Conservation (phyloP, 2,329 filamentous ascomycete species). For the Claviceps sp. region DNA sequence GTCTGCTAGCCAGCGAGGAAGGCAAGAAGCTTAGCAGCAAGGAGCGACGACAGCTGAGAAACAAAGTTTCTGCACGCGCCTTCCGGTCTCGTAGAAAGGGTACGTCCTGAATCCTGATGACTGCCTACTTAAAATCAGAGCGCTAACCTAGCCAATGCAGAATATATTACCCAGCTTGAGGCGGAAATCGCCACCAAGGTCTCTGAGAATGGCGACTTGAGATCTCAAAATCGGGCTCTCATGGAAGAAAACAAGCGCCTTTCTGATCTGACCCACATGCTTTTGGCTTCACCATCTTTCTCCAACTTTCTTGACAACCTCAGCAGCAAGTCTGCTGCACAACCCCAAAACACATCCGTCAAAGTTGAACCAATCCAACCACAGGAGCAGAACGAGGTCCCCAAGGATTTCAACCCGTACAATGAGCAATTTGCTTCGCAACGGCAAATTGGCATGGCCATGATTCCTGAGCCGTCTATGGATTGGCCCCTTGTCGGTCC, state of each 20-base stretch:
- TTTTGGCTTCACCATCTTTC: slow-evolving; percentile 70
- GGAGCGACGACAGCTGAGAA: slow-evolving; percentile 89
- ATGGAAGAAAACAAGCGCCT: slow-evolving; percentile 76
- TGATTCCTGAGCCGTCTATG: slow-evolving; percentile 67
- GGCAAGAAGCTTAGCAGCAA: slow-evolving; percentile 99
- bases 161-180: slow-evolving; percentile 95
- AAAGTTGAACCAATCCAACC: slow-evolving; percentile 23
- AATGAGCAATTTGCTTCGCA: slow-evolving; percentile 39
- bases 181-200: slow-evolving; percentile 73
- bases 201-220: slow-evolving; percentile 70
- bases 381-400: slow-evolving; percentile 35
- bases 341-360: slow-evolving; percentile 24
- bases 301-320: slow-evolving; percentile 65
- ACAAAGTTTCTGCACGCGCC: slow-evolving; percentile 95
- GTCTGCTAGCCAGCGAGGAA: slow-evolving; percentile 86
- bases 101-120: slow-evolving; percentile 31
- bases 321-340: slow-evolving; percentile 41
- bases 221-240: slow-evolving; percentile 67
- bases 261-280: slow-evolving; percentile 65
- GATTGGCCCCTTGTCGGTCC: slow-evolving; percentile 62
- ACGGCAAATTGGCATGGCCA: slow-evolving; percentile 65
- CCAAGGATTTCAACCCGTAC: slow-evolving; percentile 56
- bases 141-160: slow-evolving; percentile 30
- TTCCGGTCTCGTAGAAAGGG: slow-evolving; percentile 98
- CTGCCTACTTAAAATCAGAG: neutral